A percentile compares a stretch with the other conserved stretches of the same genome.
These are phyloP conservation scores for Baorangia bicolor DNA, from an alignment of 768 basidiomycete genomes.

Conservation along the genomic window DNA sequence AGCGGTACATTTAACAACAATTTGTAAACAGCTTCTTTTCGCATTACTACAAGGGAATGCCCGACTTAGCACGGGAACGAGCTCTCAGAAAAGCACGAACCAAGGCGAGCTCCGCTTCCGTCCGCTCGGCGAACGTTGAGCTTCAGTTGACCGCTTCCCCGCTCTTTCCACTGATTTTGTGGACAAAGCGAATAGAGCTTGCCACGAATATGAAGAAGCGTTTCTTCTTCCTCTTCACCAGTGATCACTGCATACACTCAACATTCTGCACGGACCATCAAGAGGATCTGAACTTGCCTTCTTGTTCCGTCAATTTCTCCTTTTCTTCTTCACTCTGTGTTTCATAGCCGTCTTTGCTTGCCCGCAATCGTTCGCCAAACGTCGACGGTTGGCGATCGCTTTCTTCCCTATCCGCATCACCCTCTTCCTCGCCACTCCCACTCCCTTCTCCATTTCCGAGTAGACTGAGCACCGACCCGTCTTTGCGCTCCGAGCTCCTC, in stretches of 20 bases:
- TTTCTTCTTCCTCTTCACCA: slow-evolving; percentile 82
- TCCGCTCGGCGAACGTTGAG: slow-evolving; percentile 66
- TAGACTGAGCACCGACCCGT: slow-evolving; percentile 21
- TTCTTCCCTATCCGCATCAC: slow-evolving; percentile 35
- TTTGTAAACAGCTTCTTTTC: slow-evolving; percentile 80
- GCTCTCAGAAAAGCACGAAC: slow-evolving; percentile 34
- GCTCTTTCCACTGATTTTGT: slow-evolving; percentile 72
- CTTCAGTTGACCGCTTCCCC: slow-evolving; percentile 68
- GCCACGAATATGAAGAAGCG: slow-evolving; percentile 71
- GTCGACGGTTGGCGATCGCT: slow-evolving; percentile 35
- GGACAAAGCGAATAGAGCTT: slow-evolving; percentile 64
- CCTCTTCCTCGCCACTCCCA: slow-evolving; percentile 43
- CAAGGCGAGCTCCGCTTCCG: slow-evolving; percentile 66
- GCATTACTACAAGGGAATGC: slow-evolving; percentile 57
- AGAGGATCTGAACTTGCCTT: slow-evolving; percentile 43
- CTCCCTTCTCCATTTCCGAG: slow-evolving; percentile 40
- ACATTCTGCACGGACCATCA: neutral
- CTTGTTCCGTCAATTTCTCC: slow-evolving; percentile 59
- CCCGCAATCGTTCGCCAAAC: slow-evolving; percentile 69
- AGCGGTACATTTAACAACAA: slow-evolving; percentile 72
- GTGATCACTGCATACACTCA: slow-evolving; percentile 51
- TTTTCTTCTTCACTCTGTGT: slow-evolving; percentile 44
- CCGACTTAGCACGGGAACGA: slow-evolving; percentile 8
- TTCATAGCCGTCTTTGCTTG: slow-evolving; percentile 58
- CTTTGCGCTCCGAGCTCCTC: slow-evolving; percentile 44